A percentile compares a stretch with the other conserved stretches of the same genome.
phyloP scores from a whole-genome alignment of 768 basidiomycete genomes.

The Strobilomyces echinocephalus region DNA sequence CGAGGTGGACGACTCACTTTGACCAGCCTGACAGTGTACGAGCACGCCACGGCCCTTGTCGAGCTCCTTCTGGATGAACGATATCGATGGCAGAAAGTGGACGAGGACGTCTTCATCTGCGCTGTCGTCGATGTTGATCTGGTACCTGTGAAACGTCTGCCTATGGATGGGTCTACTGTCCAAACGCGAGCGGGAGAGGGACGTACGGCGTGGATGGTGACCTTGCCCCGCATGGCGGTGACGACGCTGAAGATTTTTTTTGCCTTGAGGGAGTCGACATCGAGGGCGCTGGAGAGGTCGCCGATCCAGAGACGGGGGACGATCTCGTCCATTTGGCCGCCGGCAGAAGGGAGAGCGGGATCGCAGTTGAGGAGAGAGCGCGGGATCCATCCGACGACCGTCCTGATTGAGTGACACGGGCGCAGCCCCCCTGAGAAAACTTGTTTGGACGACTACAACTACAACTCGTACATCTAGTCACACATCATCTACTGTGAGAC shows the following conservation, averaged over 20 bases:
- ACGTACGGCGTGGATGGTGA: slow-evolving; percentile 59
- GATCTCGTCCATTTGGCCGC: slow-evolving; percentile 65
- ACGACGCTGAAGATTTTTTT: slow-evolving; percentile 75
- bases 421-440: no score
- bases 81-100: slow-evolving; percentile 73
- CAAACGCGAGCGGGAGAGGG: background rate
- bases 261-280: slow-evolving; percentile 55
- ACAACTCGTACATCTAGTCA: no score
- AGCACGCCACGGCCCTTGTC: slow-evolving; percentile 73
- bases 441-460: background rate
- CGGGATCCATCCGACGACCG: background rate
- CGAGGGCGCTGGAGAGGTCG: slow-evolving; percentile 63
- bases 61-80: slow-evolving; percentile 77
- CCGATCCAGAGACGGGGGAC: slow-evolving; percentile 83
- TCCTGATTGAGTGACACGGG: no score
- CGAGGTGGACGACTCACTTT: slow-evolving; percentile 52
- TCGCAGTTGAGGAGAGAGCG: slow-evolving; percentile 1
- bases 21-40: slow-evolving; percentile 87
- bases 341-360: background rate
- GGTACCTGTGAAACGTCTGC: slow-evolving; percentile 75
- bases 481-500: background rate
- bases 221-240: slow-evolving; percentile 64
- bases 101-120: slow-evolving; percentile 73
- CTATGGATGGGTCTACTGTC: background rate
- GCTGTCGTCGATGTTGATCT: slow-evolving; percentile 75